Conservation (phyloP, 495 filamentous ascomycete species). For the Chlorociboria aeruginascens region DNA sequence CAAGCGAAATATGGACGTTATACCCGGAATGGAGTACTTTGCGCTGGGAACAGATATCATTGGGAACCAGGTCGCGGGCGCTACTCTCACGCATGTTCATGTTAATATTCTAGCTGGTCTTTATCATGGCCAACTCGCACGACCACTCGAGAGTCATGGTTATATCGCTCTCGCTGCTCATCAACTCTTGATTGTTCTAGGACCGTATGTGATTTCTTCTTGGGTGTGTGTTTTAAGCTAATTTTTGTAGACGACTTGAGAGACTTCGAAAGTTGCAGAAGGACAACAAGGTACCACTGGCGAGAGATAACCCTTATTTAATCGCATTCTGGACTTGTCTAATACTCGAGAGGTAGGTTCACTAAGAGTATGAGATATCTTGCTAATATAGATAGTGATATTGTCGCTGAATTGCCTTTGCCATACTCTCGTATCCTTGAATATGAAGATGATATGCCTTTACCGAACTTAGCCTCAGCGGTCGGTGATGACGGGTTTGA, state of each 20-base stretch:
- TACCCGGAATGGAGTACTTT: conserved; percentile 85
- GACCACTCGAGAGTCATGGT: conserved; percentile 79
- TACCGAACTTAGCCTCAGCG: conserved; percentile 41
- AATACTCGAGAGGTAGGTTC: conserved; percentile 76
- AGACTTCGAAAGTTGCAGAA: conserved; percentile 11
- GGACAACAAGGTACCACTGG: background rate
- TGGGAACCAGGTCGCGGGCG: conserved; percentile 64
- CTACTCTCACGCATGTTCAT: conserved; percentile 70
- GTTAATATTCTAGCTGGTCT: conserved; percentile 78
- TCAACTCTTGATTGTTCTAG: conserved; percentile 64
- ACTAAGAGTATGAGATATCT: background rate
- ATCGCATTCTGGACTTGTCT: conserved; percentile 91
- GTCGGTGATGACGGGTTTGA: conserved; percentile 27
- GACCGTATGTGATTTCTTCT: conserved; percentile 42
- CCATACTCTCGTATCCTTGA: conserved; percentile 69
- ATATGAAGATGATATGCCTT: conserved; percentile 53
- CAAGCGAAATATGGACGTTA: conserved; percentile 64
- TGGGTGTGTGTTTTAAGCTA: background rate
- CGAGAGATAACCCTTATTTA: conserved; percentile 44
- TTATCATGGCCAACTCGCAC: conserved; percentile 76
- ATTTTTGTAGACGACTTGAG: conserved; percentile 25
- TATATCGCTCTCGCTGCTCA: conserved; percentile 76
- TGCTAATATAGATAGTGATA: conserved; percentile 48
- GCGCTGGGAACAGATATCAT: conserved; percentile 79
- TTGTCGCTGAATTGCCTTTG: conserved; percentile 77